Base-by-base conservation (phyloP, 257 asterid genomes). In the Avicennia marina region DNA sequence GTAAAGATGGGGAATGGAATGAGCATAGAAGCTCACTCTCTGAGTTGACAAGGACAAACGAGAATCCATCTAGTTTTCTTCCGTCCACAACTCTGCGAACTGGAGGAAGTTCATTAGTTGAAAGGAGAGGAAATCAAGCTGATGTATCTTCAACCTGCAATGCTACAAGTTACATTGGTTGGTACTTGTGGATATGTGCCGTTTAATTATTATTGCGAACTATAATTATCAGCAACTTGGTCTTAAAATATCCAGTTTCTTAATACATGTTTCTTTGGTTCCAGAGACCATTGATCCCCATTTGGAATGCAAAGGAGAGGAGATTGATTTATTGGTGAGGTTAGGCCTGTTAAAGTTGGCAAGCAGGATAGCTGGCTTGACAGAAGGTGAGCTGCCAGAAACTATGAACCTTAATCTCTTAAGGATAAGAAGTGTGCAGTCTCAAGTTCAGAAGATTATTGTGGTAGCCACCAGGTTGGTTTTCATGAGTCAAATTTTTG, bases 391-490 rank as follows among this genome's bases (percentile, higher is more conserved):
- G 66, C 80, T 89, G 61, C 99, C 99, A 0, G 99, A 93, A 74
- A 93, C 99, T 53, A 73, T 89, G 87, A 79, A 63, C 69, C 91
- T 93, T 13, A 85, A 93, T 64, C 72, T 89, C 62, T 66, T 64
- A n/a, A 70, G 96, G 68, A 64, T 89, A 60, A 80, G 97, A 78
- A 62, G 69, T 7, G 74, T 84, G 60, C 99, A 93, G 60, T 85
- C 97, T 25, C 84, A 70, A 70, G 63, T 86, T 59, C 99, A 93
- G 80, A 93, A 89, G 79, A 81, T 86, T 51, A 74, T 86, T 11
- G 97, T 93, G 49, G 74, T 82, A 15, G 90, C 95, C 21, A 84
- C 97, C 18, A 89, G 98, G 98, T 89, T 36, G 3, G 71, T 68
- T 56, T 29, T 49, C 12, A 9, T 13, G 17, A 11, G 26, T 36